Base-by-base conservation (phyloP, 164 flowering plant species). In the Vitis cinerea region DNA sequence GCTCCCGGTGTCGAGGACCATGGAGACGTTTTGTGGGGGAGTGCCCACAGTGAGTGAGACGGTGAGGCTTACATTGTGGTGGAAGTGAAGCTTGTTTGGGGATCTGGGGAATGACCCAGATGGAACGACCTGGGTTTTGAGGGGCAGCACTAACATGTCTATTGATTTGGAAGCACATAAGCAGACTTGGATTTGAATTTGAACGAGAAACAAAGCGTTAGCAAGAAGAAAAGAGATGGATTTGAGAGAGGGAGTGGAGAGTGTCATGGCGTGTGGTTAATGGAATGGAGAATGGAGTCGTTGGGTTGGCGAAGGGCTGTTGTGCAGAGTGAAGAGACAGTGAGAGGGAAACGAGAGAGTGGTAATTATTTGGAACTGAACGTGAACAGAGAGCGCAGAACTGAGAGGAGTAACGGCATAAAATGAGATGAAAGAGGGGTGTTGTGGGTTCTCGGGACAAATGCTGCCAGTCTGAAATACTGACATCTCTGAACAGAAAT, bases 1-100 rank as follows among this genome's bases (percentile, higher is more conserved):
- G 75, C 97, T 92, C 27, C 97, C 97, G 1, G 97, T 92, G 83
- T 92, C 97, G 54, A 92, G 64, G 5, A 92, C 96, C 91, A 92
- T 79, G 50, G 92, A 62, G 27, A 89, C 89, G 60, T 78, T 78
- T 67, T 89, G 94, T 0, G 97, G 89, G 0, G 97, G 97, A 9
- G 89, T 82, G 8, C 97, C 97, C 1, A 87, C 92, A 6, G 90
- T 58, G 57, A 92, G 75, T 8, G 90, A 72, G 54, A 89, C 87
- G 0, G 88, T 84, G 27, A 92, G 82, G 65, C 79, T 76, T 8
- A 88, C 85, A 16, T 89, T 87, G 74, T 88, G 90, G 67, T 70
- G 89, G 76, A 92, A 90, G 7, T 80, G 63, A 57, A 92, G 82
- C 75, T 83, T 83, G 80, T 75, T 80, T 3, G 88, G 83, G 0